Conservation (phyloP, 2,329 filamentous ascomycete genomes). For the Nigrospora osmanthi region DNA sequence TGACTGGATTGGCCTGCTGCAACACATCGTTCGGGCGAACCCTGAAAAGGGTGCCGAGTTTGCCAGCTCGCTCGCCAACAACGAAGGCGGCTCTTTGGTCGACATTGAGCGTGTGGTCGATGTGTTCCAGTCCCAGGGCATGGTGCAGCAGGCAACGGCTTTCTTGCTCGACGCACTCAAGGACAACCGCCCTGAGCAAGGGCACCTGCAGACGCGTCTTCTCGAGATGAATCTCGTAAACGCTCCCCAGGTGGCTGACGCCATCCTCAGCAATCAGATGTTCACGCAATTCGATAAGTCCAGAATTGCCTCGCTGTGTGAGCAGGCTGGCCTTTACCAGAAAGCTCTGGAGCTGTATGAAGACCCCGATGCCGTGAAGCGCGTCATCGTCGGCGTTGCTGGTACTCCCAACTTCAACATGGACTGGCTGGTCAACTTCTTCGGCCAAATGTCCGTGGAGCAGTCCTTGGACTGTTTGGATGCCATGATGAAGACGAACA, state of each 20-base stretch:
- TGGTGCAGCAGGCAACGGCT: slow-evolving; percentile 97
- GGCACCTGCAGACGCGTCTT: slow-evolving; percentile 84
- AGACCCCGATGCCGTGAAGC: slow-evolving; percentile 82
- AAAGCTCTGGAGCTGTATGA: slow-evolving; percentile 93
- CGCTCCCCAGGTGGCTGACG: slow-evolving; percentile 94
- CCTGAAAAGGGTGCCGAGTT: slow-evolving; percentile 94
- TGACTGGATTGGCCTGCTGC: slow-evolving; percentile 87
- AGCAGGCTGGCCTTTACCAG: slow-evolving; percentile 80
- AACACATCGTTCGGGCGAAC: slow-evolving; percentile 86
- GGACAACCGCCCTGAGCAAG: slow-evolving; percentile 91
- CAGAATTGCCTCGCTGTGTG: slow-evolving; percentile 83
- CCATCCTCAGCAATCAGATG: slow-evolving; percentile 96
- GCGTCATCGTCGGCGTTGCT: slow-evolving; percentile 75
- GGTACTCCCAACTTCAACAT: slow-evolving; percentile 77
- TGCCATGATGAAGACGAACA: slow-evolving; percentile 94
- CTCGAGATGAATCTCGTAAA: slow-evolving; percentile 98
- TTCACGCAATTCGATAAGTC: slow-evolving; percentile 94
- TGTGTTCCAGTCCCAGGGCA: slow-evolving; percentile 95
- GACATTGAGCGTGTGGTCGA: slow-evolving; percentile 94
- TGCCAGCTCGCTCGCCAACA: slow-evolving; percentile 82
- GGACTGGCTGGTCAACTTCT: slow-evolving; percentile 89
- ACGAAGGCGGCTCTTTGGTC: slow-evolving; percentile 78
- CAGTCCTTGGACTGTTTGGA: slow-evolving; percentile 91
- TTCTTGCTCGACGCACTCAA: slow-evolving; percentile 94
- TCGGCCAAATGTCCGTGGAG: slow-evolving; percentile 89